phyloP scores from a whole-genome alignment of 2,329 filamentous ascomycete species.

The Thermothelomyces thermophilus region DNA sequence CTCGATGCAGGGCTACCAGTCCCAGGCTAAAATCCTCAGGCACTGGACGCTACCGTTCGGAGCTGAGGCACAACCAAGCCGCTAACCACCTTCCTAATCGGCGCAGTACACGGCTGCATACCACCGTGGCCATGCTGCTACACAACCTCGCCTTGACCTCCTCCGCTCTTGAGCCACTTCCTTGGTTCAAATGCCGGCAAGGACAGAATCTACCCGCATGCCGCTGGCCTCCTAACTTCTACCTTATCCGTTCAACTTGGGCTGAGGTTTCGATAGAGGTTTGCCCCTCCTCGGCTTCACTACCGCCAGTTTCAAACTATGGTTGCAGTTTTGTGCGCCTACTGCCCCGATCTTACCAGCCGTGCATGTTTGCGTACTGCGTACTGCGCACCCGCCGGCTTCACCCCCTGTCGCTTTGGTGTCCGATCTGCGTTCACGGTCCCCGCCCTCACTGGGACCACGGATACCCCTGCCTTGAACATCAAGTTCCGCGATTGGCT shows the following conservation, averaged over 20 bases:
- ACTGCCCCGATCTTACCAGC: conserved; percentile 15
- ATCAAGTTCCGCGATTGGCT: conserved; percentile 31
- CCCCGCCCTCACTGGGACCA: conserved; percentile 17
- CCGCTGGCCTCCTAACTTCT: conserved; percentile 23
- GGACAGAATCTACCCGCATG: conserved; percentile 25
- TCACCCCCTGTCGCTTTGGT: conserved; percentile 9
- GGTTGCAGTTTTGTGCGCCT: conserved; percentile 15
- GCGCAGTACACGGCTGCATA: conserved; percentile 10
- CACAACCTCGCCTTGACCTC: conserved; percentile 7
- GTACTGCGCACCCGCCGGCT: conserved; percentile 3
- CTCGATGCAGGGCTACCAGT: conserved; percentile 14
- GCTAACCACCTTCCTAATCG: conserved; percentile 15
- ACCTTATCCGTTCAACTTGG: conserved; percentile 13
- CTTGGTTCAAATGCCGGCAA: conserved; percentile 23
- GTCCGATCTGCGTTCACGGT: conserved; percentile 6
- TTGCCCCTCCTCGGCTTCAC: conserved; percentile 13
- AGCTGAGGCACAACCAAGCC: conserved; percentile 6
- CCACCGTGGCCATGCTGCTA: conserved; percentile 6
- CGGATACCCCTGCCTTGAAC: conserved; percentile 10
- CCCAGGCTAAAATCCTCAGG: conserved; percentile 19
- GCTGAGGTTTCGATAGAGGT: not conserved
- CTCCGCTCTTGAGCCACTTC: conserved; percentile 3
- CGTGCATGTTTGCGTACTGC: conserved; percentile 5
- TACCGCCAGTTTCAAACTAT: conserved; percentile 17
- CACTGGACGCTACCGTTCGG: conserved; percentile 8